Conservation (phyloP, 1,284 basidiomycete genomes). For the Moesziomyces aphidis region DNA sequence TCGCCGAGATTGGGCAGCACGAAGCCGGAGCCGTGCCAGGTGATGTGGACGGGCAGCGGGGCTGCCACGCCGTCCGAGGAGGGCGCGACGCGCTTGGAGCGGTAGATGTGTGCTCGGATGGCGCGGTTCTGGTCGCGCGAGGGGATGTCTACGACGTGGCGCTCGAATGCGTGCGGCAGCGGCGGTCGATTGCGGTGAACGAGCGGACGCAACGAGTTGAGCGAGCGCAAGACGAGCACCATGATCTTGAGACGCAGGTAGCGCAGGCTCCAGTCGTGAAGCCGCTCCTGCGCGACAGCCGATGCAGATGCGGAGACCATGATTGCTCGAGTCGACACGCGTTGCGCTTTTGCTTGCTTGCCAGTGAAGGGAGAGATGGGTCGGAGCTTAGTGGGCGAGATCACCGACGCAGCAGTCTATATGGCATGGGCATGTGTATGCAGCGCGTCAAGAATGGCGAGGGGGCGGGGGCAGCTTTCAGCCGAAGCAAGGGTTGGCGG, state of each 20-base stretch:
- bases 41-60: conserved; percentile 42
- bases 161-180: conserved; percentile 19
- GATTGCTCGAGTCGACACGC: background rate
- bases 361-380: too few relatives aligned
- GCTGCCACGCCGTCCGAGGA: conserved; percentile 9
- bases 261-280: conserved; percentile 24
- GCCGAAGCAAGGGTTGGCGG: too few relatives aligned
- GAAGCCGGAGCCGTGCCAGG: conserved; percentile 44
- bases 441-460: too few relatives aligned
- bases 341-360: too few relatives aligned
- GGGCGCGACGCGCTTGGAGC: conserved; percentile 22
- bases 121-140: conserved; percentile 44
- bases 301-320: conserved; percentile 7
- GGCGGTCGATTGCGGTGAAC: conserved; percentile 12
- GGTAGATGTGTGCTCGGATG: conserved; percentile 50
- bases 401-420: too few relatives aligned
- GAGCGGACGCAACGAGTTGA: conserved; percentile 16
- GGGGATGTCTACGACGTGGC: conserved; percentile 33
- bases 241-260: conserved; percentile 35
- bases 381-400: too few relatives aligned
- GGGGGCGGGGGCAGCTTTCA: too few relatives aligned
- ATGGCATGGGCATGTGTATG: too few relatives aligned
- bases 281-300: conserved; percentile 11
- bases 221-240: conserved; percentile 24
- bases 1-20: conserved; percentile 46